A percentile compares a stretch with the other conserved stretches of the same genome.
phyloP scores from a whole-genome alignment of 129 eudicot species.

The Flaveria sonorensis region DNA sequence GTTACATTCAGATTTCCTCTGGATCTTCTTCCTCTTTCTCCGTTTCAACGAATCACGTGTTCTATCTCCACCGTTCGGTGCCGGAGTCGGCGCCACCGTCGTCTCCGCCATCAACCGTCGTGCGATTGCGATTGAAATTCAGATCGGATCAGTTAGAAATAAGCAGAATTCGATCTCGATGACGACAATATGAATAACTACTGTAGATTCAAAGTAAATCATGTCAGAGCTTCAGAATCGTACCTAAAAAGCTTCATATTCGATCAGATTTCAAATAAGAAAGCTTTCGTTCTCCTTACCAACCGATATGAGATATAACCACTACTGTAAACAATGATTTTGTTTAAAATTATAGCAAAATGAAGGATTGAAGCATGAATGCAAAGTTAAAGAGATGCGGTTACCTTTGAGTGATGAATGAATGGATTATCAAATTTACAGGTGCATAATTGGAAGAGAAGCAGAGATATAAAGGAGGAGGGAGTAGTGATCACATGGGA shows the following conservation, averaged over 20 bases:
- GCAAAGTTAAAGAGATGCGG: background rate
- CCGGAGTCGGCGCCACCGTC: conserved; percentile 46
- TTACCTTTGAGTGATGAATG: conserved; percentile 6
- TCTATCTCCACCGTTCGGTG: conserved; percentile 16
- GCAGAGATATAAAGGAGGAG: conserved; percentile 40
- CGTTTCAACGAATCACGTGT: conserved; percentile 42
- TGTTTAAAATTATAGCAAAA: background rate
- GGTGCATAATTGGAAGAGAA: conserved; percentile 9
- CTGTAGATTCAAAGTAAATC: conserved; percentile 31
- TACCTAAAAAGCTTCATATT: background rate
- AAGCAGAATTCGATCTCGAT: conserved; percentile 4
- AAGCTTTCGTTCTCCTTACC: too few species aligned
- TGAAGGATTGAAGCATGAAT: background rate
- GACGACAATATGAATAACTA: background rate
- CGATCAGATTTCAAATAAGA: too few species aligned
- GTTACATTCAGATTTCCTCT: background rate
- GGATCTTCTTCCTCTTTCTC: conserved; percentile 49
- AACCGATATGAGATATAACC: too few species aligned
- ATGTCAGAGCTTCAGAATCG: conserved; percentile 25
- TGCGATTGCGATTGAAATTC: too few species aligned
- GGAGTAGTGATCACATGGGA: conserved; percentile 47
- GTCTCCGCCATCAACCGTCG: conserved; percentile 14
- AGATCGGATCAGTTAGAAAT: conserved; percentile 10
- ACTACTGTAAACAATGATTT: too few species aligned
- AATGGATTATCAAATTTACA: too few species aligned